These are phyloP conservation scores for Moricandia moricandioides DNA, from an alignment of 345 rosid species.

Conservation along the genomic window DNA sequence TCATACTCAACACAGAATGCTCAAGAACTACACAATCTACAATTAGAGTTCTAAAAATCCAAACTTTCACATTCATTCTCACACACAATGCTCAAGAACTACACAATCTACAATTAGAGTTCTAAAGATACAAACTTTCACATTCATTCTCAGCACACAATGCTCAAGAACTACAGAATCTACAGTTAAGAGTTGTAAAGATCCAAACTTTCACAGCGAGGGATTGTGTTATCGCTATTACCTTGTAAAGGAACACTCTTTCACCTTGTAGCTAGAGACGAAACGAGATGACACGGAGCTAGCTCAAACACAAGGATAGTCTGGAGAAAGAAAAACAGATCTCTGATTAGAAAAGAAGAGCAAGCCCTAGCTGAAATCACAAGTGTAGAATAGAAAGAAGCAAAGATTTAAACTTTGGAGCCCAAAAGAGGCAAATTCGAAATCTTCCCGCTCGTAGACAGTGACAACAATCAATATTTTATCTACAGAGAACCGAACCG, in stretches of 20 bases:
- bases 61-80: neutral
- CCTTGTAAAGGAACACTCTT: slow-evolving; percentile 14
- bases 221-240: neutral
- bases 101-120: neutral
- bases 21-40: slow-evolving; percentile 13
- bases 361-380: slow-evolving; percentile 16
- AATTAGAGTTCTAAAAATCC: neutral
- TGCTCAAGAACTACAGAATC: slow-evolving; percentile 9
- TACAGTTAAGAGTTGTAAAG: neutral
- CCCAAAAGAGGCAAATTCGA: slow-evolving; percentile 37
- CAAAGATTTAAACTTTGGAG: slow-evolving; percentile 19
- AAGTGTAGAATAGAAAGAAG: neutral
- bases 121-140: neutral
- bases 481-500: slow-evolving; percentile 34
- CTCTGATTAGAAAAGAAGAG: slow-evolving; percentile 17
- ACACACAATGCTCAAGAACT: slow-evolving; percentile 16
- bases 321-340: slow-evolving; percentile 31
- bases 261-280: slow-evolving; percentile 7
- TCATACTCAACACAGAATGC: slow-evolving; percentile 12
- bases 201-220: neutral
- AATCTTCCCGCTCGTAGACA: slow-evolving; percentile 27
- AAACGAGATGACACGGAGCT: slow-evolving; percentile 5
- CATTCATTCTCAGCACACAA: slow-evolving; percentile 6
- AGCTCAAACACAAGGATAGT: slow-evolving; percentile 7
- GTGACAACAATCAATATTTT: slow-evolving; percentile 32